Base-by-base conservation (phyloP, 164 flowering plant genomes). In the Liriodendron chinense region DNA sequence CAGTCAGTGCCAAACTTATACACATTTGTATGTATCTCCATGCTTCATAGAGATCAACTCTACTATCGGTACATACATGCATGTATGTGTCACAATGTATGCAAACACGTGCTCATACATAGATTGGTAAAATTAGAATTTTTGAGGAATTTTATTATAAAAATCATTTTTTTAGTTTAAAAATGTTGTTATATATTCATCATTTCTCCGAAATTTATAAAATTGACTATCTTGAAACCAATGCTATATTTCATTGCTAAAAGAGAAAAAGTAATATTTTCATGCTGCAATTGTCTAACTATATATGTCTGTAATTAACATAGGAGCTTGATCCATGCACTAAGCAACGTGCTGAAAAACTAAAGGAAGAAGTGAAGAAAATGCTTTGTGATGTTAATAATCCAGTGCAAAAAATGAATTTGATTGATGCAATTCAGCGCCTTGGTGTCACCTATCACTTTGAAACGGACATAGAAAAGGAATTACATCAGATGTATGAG, bases 361-460 rank as follows among this genome's bases (percentile, higher is more conserved):
- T 74, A 10, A 74, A 68, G 64, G 70, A 53, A 25, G 49, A 67
- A 12, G 71, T 56, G 14, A 74, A 50, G 62, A 74, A 26, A 22
- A 24, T 74, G 70, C 48, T 67, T 6, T 13, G 24, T 20, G 21
- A 66, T 49, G 64, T 49, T 4, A 66, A 25, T 22, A 64, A 50
- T 22, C 14, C 71, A 3, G 9, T 4, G 50, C 23, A 68, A 8
- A 49, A 65, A 50, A 16, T 74, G 14, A 16, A 67, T 66, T 53
- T 74, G 48, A 74, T 74, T 23, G 76, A 74, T 56, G 16, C 47
- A 25, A 24, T 74, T 16, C 71, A 74, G 53, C 71, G 64, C 12
- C 76, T 74, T 7, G 71, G 76, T 23, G 14, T 74, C 50, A 48
- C 76, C 5, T 68, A 74, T 53, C 70, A 74, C 49, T 74, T 74